A percentile compares a stretch with the other conserved stretches of the same genome.
Evolutionary conservation across 352 stramenopile species (phyloP).

Genomic region (Phytophthora agathidicida): DNA sequence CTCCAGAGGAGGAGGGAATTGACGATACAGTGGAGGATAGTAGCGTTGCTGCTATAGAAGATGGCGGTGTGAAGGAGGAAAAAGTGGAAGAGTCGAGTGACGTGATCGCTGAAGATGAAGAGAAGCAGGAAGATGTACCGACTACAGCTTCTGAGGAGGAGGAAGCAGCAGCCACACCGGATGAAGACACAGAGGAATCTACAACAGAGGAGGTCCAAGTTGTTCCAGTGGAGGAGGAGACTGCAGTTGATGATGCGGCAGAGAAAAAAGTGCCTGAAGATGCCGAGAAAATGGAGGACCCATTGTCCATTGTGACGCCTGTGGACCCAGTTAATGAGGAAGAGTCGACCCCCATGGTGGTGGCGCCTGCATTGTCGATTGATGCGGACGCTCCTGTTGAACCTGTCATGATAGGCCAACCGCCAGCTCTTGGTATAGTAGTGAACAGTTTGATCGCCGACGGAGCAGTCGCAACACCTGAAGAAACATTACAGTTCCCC

Average conservation of each 20-base stretch:
- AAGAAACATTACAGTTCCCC: slow-evolving; percentile 25
- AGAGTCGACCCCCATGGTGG: slow-evolving; percentile 4
- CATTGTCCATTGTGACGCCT: slow-evolving; percentile 15
- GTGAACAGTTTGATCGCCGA: slow-evolving; percentile 15
- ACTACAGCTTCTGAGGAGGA: not conserved
- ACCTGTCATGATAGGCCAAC: not conserved
- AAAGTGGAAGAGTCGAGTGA: slow-evolving; percentile 3
- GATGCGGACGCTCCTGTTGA: slow-evolving; percentile 9
- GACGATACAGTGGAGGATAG: not conserved
- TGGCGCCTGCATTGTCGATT: slow-evolving; percentile 7
- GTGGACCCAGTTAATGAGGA: not conserved
- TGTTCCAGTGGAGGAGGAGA: not conserved
- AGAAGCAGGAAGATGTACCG: slow-evolving; percentile 7
- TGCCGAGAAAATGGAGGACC: slow-evolving; percentile 9
- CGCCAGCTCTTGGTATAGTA: not conserved
- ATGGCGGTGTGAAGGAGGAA: not conserved
- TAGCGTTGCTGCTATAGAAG: not conserved
- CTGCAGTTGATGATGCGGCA: not conserved
- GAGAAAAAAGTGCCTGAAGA: not conserved
- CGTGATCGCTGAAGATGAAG: not conserved
- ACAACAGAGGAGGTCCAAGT: not conserved
- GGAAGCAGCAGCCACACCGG: not conserved
- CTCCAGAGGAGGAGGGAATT: not conserved
- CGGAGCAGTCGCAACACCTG: slow-evolving; percentile 27
- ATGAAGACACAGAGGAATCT: slow-evolving; percentile 6